Evolutionary conservation across 2,329 filamentous ascomycete species (phyloP), one percentile per base, ranked within the genome.

Genomic region (Colletotrichum melonis): DNA sequence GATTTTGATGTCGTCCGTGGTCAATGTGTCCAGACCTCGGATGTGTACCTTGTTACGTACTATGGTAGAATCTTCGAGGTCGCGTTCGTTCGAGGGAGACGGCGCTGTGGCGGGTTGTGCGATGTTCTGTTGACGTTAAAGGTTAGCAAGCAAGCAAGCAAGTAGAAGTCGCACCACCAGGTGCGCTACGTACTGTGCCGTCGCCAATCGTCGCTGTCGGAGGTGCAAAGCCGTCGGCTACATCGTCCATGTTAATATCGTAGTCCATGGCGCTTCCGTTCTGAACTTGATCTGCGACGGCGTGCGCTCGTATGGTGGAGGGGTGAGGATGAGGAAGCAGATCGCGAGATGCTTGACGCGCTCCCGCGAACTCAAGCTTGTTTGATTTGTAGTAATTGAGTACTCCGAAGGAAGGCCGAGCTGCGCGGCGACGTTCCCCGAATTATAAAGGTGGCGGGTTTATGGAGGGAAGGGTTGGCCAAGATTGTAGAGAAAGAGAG

Each of bases 11-110:
- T 98, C 91, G 68, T 91, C 88, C 32, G 95, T 95, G 38, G 93
- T 94, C 80, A 98, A 86, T 56, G 92, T 91, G 79, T 97, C 93
- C 4, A 98, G 88, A 24, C 96, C 96, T 73, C 92, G 91, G 65
- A 99, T 86, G 82, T 98, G 92, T n/a, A 98, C 84, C 80, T 97
- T 97, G 79, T 91, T 70, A 2, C 66, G 55, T 9, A 73, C 69
- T 5, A 73, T 35, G 12, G n/a, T 69, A 9, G 69, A 30, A 49
- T 32, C 38, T 52, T 69, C 69, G 12, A 14, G 24, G 22, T 63
- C 70, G 59, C 49, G 49, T 22, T 68, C 73, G 46, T 19, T 42
- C 16, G 30, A 54, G 35, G 30, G 52, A 57, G 22, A 16, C 7
- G 52, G 32, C n/a, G 55, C n/a, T 22, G 28, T 22, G 35, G n/a